Evolutionary conservation across 192 early-diverging fungal species (phyloP).

Genomic region (Thoreauomyces humboldtii): DNA sequence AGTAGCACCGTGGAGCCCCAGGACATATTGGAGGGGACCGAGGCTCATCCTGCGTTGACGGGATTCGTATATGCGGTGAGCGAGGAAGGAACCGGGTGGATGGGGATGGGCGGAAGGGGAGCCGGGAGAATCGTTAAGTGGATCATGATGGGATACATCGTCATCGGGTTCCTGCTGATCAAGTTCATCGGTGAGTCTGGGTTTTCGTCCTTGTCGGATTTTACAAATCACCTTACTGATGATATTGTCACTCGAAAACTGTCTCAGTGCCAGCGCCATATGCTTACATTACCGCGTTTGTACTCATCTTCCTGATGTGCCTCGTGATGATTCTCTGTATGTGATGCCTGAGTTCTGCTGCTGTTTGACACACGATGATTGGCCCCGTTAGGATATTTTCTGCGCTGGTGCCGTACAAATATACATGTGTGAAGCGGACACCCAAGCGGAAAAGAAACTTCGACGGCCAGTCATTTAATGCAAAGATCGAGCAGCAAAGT

Average conservation of each 20-base stretch:
- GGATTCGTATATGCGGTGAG: constrained; percentile 38
- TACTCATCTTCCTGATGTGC: constrained; percentile 42
- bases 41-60: constrained; percentile 42
- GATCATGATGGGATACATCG: constrained; percentile 33
- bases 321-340: constrained; percentile 36
- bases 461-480: no score
- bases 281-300: constrained; percentile 34
- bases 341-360: no score
- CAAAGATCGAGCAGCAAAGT: no score
- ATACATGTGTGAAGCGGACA: no score
- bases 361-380: no score
- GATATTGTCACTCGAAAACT: no score
- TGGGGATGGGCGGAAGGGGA: constrained; percentile 2
- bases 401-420: no score
- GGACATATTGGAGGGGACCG: constrained; percentile 16
- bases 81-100: constrained; percentile 26
- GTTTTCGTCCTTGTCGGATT: no score
- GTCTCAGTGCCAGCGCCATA: constrained; percentile 24
- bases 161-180: constrained; percentile 34
- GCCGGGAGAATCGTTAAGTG: constrained; percentile 22
- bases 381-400: no score
- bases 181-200: constrained; percentile 38
- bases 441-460: no score
- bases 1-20: neutral
- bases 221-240: no score